phyloP scores from a whole-genome alignment of 768 basidiomycete genomes.

The Tubosaeta brunneosetosa region DNA sequence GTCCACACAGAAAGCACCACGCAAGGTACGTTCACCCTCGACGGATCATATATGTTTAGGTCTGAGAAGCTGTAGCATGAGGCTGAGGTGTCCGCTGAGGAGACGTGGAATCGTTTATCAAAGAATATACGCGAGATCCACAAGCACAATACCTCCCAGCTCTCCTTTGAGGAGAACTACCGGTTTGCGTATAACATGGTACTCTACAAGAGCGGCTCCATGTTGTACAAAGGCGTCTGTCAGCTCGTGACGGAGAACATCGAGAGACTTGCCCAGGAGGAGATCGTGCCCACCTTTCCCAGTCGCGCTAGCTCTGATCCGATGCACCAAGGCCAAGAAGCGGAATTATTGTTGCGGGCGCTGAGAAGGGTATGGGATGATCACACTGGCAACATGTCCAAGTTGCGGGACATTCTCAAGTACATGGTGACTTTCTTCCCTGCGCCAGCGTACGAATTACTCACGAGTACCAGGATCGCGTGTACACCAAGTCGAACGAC shows the following conservation, averaged over 20 bases:
- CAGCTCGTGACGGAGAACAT: constrained; percentile 79
- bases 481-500: constrained; percentile 68
- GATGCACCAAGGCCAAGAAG: constrained; percentile 74
- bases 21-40: constrained; percentile 36
- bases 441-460: constrained; percentile 3
- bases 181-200: constrained; percentile 95
- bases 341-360: constrained; percentile 80
- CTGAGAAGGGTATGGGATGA: constrained; percentile 89
- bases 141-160: constrained; percentile 83
- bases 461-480: constrained; percentile 68
- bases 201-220: constrained; percentile 76
- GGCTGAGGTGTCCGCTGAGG: constrained; percentile 69
- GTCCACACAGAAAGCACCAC: constrained; percentile 39
- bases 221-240: constrained; percentile 82
- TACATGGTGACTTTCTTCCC: constrained; percentile 73
- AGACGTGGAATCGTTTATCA: constrained; percentile 78
- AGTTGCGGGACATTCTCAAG: constrained; percentile 84
- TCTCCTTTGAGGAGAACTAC: constrained; percentile 92
- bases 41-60: not conserved
- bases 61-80: constrained; percentile 50
- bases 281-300: constrained; percentile 82
- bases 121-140: constrained; percentile 92
- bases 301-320: constrained; percentile 61
- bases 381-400: constrained; percentile 82
- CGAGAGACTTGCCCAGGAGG: constrained; percentile 65